Evolutionary conservation across 2,329 filamentous ascomycete genomes (phyloP).

Genomic region (Pseudopithomyces chartarum): DNA sequence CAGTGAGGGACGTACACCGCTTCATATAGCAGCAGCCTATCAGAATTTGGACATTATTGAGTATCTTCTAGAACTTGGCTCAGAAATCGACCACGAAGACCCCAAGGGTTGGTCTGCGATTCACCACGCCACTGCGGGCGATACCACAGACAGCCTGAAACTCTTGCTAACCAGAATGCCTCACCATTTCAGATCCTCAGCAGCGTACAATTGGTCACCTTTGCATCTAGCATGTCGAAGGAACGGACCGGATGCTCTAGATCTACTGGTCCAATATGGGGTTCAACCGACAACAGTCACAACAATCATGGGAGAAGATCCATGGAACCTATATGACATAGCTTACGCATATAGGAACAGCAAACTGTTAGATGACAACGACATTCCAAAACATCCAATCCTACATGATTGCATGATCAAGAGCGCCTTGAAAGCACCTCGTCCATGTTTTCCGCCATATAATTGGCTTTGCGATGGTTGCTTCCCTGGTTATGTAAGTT

Average conservation of each 20-base stretch:
- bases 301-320: not conserved
- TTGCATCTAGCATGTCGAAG: slow-evolving; percentile 13
- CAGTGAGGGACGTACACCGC: slow-evolving; percentile 5
- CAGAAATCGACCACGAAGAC: slow-evolving; percentile 5
- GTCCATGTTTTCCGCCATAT: not conserved
- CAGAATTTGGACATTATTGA: not conserved
- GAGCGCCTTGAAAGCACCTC: not conserved
- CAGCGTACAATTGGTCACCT: slow-evolving; percentile 6
- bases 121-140: slow-evolving; percentile 3
- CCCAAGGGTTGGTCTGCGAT: slow-evolving; percentile 12
- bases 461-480: slow-evolving; percentile 8
- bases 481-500: not conserved
- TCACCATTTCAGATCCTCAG: not conserved
- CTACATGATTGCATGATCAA: not conserved
- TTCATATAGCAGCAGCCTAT: slow-evolving; percentile 9
- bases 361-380: not conserved
- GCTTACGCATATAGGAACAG: slow-evolving; percentile 7
- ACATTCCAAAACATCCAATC: not conserved
- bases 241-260: slow-evolving; percentile 3
- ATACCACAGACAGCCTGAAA: not conserved
- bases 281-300: slow-evolving; percentile 2
- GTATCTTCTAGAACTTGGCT: slow-evolving; percentile 9
- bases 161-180: not conserved
- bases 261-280: slow-evolving; percentile 6
- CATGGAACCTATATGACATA: slow-evolving; percentile 14